Evolutionary conservation across 257 asterid genomes (phyloP).

Genomic region (Solanum bulbocastanum): DNA sequence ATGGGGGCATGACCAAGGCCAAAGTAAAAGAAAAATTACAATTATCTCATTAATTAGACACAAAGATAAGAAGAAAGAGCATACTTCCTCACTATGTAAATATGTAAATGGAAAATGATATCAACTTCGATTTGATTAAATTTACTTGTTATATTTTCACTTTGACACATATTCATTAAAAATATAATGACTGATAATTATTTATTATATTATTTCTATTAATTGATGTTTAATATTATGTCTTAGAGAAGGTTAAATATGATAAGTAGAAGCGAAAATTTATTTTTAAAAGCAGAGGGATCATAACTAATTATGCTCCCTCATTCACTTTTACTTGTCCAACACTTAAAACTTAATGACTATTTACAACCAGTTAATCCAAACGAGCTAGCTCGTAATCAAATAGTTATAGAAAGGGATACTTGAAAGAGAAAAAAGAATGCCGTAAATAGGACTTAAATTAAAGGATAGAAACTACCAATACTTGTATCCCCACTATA

Average conservation of each 20-base stretch:
- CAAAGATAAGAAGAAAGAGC: too few relatives aligned
- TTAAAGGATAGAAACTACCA: slow-evolving; percentile 37
- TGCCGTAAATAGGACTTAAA: slow-evolving; percentile 44
- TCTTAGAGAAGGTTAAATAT: too few relatives aligned
- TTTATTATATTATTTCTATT: too few relatives aligned
- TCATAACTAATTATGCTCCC: background rate
- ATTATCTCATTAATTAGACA: background rate
- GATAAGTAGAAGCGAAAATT: too few relatives aligned
- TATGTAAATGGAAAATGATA: too few relatives aligned
- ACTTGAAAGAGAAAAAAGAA: slow-evolving; percentile 22
- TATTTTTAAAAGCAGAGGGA: background rate
- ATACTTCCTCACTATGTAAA: too few relatives aligned
- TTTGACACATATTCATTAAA: too few relatives aligned
- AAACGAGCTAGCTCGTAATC: background rate
- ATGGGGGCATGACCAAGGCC: slow-evolving; percentile 28
- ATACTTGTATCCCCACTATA: slow-evolving; percentile 34
- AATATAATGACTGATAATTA: too few relatives aligned
- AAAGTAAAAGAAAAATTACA: background rate
- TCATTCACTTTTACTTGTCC: background rate
- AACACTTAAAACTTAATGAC: background rate
- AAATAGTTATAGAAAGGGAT: background rate
- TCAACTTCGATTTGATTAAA: too few relatives aligned
- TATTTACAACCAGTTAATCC: background rate
- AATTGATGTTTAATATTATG: too few relatives aligned
- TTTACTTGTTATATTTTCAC: too few relatives aligned